Base-by-base conservation (phyloP, 306 rosid species). In the Cicer cuneatum region DNA sequence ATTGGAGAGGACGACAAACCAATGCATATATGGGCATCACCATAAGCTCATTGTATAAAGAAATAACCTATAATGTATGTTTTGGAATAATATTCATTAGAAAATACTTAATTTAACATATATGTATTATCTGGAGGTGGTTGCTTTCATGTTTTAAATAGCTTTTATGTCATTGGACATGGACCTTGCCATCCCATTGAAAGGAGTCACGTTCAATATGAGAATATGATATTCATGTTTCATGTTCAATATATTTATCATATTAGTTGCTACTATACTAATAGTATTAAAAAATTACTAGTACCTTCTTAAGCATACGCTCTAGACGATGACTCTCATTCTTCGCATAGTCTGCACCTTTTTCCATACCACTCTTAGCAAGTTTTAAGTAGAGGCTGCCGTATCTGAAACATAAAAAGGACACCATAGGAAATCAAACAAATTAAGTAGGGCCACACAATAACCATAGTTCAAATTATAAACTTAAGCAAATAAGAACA, bases 261-360 rank as follows among this genome's bases (percentile, higher is more conserved):
- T 4, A 8, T 49, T 61, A 18, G 10, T 9, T 10, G 33, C 41
- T 3, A 12, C 10, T 48, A 76, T 52, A 29, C 77, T 43, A 37
- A 46, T 18, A 24, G 47, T 48, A 48, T 29, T 47, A 1, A 47
- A 18, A 58, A 56, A 72, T 45, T 56, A 88, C 35, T 29, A 29
- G 35, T 29, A 29, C 97, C 94, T 93, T 87, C 14, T 82, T 87
- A 40, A 94, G 97, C 51, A 94, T 75, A 76, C 95, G 94, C 10
- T 90, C 87, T 48, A 94, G 86, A 61, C 95, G 86, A 68, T 80
- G 89, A 18, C 87, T 83, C 81, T 94, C 98, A n/a, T 87, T 90
- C 81, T 85, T 85, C 24, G 89, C 88, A 72, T 94, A 94, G 42
- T 87, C 92, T 45, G 66, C 76, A 59, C 97, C 98, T 75, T 91